Conservation (phyloP, 257 asterid species). For the Rehmannia glutinosa region DNA sequence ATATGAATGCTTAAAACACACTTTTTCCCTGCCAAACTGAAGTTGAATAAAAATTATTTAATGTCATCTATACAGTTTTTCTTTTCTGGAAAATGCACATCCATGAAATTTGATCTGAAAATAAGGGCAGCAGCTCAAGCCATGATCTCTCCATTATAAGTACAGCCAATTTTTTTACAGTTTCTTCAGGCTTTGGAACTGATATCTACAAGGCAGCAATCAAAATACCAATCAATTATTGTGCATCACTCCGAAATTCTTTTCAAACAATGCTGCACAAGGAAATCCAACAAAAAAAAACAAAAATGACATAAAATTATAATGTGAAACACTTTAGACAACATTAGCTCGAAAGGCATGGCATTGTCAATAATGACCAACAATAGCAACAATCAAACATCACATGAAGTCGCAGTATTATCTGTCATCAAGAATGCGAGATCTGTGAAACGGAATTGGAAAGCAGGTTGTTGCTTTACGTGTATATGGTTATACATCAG, state of each 20-base stretch:
- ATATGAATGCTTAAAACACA: slow-evolving; percentile 19
- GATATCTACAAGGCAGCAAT: slow-evolving; percentile 13
- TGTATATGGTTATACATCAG: too few relatives aligned
- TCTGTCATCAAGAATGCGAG: not conserved
- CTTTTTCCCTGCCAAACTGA: too few relatives aligned
- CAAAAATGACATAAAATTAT: not conserved
- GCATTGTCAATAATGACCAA: not conserved
- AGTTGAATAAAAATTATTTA: slow-evolving; percentile 3
- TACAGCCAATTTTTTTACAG: slow-evolving; percentile 21
- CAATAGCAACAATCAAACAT: not conserved
- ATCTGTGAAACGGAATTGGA: not conserved
- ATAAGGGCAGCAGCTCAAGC: slow-evolving; percentile 19
- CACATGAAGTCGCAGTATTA: not conserved
- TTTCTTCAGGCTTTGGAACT: not conserved
- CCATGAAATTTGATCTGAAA: slow-evolving; percentile 16
- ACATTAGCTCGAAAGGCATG: not conserved
- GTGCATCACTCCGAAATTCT: not conserved
- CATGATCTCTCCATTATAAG: slow-evolving; percentile 7
- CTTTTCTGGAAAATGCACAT: slow-evolving; percentile 22
- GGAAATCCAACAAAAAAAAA: not conserved
- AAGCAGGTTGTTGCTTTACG: not conserved
- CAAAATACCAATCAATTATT: not conserved
- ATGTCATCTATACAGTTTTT: slow-evolving; percentile 32
- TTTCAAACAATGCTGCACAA: too few relatives aligned
- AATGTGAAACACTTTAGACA: not conserved